Conservation (phyloP, 495 filamentous ascomycete genomes). For the Astrothelium subdiscretum region DNA sequence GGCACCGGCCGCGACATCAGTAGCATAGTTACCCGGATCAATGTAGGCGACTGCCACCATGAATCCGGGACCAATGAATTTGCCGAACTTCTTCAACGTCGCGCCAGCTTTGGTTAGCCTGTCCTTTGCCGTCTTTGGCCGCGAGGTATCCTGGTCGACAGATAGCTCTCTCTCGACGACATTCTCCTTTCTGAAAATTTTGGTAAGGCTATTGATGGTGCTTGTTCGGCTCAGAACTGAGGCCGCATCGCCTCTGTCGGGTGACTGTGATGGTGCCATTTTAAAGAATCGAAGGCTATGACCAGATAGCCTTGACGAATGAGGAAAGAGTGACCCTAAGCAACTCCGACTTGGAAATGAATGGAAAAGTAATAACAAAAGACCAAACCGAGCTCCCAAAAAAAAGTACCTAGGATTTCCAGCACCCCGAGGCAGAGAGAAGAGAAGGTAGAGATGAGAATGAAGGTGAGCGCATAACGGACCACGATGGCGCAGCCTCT, state of each 20-base stretch:
- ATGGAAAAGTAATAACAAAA: background rate
- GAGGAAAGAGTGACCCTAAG: background rate
- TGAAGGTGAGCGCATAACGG: background rate
- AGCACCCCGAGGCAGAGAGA: background rate
- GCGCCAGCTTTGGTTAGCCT: background rate
- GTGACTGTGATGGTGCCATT: background rate
- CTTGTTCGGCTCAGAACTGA: background rate
- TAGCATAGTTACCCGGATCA: constrained; percentile 55
- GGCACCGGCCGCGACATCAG: constrained; percentile 56
- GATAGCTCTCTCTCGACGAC: background rate
- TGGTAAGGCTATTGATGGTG: background rate
- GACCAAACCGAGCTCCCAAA: background rate
- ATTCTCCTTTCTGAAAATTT: background rate
- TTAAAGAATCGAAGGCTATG: background rate
- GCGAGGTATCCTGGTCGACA: background rate
- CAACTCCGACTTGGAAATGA: background rate
- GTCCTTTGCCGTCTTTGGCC: background rate
- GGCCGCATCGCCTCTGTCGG: background rate
- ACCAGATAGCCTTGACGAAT: background rate
- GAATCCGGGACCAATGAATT: constrained; percentile 80
- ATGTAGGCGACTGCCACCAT: constrained; percentile 53
- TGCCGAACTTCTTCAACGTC: constrained; percentile 47
- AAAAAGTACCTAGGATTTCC: background rate
- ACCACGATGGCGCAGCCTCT: background rate
- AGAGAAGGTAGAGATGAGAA: background rate